Evolutionary conservation across 2,329 filamentous ascomycete genomes (phyloP).

Genomic region (Talaromyces funiculosus): DNA sequence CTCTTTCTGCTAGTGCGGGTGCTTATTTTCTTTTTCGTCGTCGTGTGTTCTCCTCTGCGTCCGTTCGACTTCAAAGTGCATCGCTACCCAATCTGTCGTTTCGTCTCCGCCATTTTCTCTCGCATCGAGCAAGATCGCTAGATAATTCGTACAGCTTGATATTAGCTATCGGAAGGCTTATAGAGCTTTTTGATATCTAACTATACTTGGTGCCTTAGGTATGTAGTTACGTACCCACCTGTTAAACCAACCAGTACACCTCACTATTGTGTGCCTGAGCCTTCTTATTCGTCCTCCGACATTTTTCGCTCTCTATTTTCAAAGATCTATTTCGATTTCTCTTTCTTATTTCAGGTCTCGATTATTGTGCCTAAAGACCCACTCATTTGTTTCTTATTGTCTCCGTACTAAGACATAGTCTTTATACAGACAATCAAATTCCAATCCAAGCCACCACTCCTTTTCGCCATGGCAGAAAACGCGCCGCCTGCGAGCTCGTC

Average conservation of each 20-base stretch:
- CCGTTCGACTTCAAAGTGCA: constrained; percentile 3
- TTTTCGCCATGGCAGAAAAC: constrained; percentile 70
- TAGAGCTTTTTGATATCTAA: neutral
- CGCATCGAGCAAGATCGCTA: neutral
- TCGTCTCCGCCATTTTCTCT: neutral
- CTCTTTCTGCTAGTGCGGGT: constrained; percentile 1
- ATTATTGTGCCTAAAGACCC: constrained; percentile 1
- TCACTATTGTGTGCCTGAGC: neutral
- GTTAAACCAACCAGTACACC: neutral
- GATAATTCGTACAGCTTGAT: neutral
- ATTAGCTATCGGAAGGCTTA: neutral
- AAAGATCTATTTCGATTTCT: neutral
- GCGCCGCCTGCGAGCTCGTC: constrained; percentile 56
- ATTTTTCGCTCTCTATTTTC: neutral
- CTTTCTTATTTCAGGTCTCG: neutral
- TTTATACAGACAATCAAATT: neutral
- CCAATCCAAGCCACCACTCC: constrained; percentile 10
- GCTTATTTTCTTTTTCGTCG: constrained; percentile 6
- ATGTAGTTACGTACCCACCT: neutral
- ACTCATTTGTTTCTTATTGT: constrained; percentile 2
- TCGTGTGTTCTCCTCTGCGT: constrained; percentile 4
- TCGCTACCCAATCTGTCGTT: neutral
- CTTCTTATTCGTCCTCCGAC: neutral
- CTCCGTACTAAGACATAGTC: constrained; percentile 1
- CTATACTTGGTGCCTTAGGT: neutral